phyloP scores from a whole-genome alignment of 1,284 basidiomycete species.

The Pascua guehoae region DNA sequence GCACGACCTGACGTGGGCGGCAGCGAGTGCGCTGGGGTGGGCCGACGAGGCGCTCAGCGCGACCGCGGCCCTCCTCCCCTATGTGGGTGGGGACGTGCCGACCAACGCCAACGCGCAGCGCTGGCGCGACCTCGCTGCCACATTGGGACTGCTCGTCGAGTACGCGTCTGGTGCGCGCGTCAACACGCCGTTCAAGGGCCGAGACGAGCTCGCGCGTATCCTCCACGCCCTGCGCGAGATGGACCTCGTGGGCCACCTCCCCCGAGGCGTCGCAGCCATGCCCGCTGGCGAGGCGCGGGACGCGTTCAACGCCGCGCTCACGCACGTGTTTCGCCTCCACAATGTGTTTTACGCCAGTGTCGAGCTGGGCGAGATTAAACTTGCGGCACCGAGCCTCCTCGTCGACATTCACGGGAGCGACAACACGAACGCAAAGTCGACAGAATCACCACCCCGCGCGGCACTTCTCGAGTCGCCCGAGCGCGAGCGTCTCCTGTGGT shows the following conservation, averaged over 20 bases:
- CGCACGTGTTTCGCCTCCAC: slow-evolving; percentile 16
- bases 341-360: not conserved
- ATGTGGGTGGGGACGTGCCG: too few relatives aligned
- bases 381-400: too few relatives aligned
- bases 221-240: slow-evolving; percentile 12
- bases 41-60: slow-evolving; percentile 55
- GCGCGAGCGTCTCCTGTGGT: slow-evolving; percentile 12
- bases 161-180: slow-evolving; percentile 71
- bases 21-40: slow-evolving; percentile 74
- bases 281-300: not conserved
- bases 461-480: slow-evolving; percentile 3
- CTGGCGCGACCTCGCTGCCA: slow-evolving; percentile 51
- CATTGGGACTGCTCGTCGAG: slow-evolving; percentile 44
- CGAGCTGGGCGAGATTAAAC: not conserved
- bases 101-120: slow-evolving; percentile 22
- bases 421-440: not conserved
- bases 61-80: not conserved
- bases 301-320: slow-evolving; percentile 7
- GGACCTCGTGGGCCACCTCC: slow-evolving; percentile 8
- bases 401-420: too few relatives aligned
- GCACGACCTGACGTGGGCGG: slow-evolving; percentile 88
- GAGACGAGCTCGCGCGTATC: slow-evolving; percentile 53
- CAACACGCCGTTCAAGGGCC: slow-evolving; percentile 65
- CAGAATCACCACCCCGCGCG: not conserved
- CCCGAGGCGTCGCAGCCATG: slow-evolving; percentile 1